Percentiles rank a stretch among this genome's conserved stretches.
phyloP scores from a whole-genome alignment of 202 grass and related monocot species.

The Schoenoplectus triqueter region DNA sequence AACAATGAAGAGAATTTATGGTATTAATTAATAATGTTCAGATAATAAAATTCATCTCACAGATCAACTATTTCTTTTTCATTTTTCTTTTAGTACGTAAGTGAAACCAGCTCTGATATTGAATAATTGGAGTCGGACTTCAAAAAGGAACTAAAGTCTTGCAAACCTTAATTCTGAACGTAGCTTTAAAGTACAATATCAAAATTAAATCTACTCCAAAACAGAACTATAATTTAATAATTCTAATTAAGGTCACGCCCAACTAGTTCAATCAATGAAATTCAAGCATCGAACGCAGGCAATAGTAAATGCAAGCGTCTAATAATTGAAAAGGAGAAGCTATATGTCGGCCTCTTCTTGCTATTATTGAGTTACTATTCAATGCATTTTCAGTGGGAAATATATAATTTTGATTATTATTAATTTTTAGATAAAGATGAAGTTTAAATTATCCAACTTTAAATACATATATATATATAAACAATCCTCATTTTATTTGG shows the following conservation, averaged over 20 bases:
- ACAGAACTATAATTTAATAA: neutral
- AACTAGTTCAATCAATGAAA: neutral
- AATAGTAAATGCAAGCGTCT: neutral
- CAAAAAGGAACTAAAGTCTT: neutral
- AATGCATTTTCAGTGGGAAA: neutral
- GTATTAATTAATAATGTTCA: too few species aligned
- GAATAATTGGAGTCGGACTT: neutral
- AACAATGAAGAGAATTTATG: too few species aligned
- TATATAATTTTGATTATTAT: too few species aligned
- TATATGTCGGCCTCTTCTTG: neutral
- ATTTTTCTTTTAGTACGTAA: too few species aligned
- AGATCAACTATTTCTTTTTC: too few species aligned
- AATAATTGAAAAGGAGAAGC: conserved; percentile 15
- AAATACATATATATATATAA: too few species aligned
- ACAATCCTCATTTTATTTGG: too few species aligned
- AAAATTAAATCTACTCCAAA: neutral
- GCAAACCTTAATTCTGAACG: neutral
- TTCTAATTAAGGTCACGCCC: neutral
- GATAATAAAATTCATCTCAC: too few species aligned
- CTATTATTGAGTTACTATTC: neutral
- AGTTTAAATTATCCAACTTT: too few species aligned
- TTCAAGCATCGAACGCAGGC: neutral
- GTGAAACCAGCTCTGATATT: too few species aligned
- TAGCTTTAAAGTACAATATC: neutral
- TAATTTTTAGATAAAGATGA: too few species aligned